Evolutionary conservation across 2,329 filamentous ascomycete species (phyloP).

Genomic region (Sarocladium brachiariae): DNA sequence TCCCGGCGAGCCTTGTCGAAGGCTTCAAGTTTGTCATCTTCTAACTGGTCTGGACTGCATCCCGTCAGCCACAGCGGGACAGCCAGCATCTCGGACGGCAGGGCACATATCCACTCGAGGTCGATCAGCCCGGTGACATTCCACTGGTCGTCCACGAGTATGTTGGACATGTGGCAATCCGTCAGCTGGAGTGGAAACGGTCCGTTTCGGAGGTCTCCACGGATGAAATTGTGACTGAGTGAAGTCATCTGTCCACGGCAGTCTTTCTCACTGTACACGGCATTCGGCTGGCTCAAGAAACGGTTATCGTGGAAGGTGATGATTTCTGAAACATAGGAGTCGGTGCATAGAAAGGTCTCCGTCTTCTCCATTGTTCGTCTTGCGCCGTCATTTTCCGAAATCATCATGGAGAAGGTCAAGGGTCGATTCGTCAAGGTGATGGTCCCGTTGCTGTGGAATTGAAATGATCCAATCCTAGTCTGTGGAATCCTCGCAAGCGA

Average conservation of each 20-base stretch:
- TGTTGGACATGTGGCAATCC: slow-evolving; percentile 25
- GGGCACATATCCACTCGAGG: slow-evolving; percentile 27
- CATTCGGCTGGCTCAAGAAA: slow-evolving; percentile 21
- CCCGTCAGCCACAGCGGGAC: slow-evolving; percentile 19
- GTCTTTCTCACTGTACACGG: slow-evolving; percentile 17
- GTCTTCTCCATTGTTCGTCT: slow-evolving; percentile 21
- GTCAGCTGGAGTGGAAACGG: slow-evolving; percentile 22
- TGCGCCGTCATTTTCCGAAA: slow-evolving; percentile 26
- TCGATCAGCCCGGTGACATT: slow-evolving; percentile 27
- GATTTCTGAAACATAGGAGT: slow-evolving; percentile 18
- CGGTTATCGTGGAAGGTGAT: slow-evolving; percentile 18
- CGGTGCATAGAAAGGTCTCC: slow-evolving; percentile 22
- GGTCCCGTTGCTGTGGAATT: slow-evolving; percentile 20
- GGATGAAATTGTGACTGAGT: slow-evolving; percentile 18
- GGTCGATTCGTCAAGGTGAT: slow-evolving; percentile 24
- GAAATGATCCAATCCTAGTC: slow-evolving; percentile 18
- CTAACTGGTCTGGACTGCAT: slow-evolving; percentile 14
- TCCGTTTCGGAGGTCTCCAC: slow-evolving; percentile 15
- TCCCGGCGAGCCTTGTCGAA: slow-evolving; percentile 14
- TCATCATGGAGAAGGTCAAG: slow-evolving; percentile 19
- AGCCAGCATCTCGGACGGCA: slow-evolving; percentile 15
- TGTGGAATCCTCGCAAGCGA: slow-evolving; percentile 20
- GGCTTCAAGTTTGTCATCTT: slow-evolving; percentile 12
- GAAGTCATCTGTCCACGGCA: slow-evolving; percentile 20
- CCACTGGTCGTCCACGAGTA: slow-evolving; percentile 29